A percentile compares a stretch with the other conserved stretches of the same genome.
These are phyloP conservation scores for Ceratobasidium sp. DNA, from an alignment of 1,284 basidiomycete genomes.

Conservation along the genomic window DNA sequence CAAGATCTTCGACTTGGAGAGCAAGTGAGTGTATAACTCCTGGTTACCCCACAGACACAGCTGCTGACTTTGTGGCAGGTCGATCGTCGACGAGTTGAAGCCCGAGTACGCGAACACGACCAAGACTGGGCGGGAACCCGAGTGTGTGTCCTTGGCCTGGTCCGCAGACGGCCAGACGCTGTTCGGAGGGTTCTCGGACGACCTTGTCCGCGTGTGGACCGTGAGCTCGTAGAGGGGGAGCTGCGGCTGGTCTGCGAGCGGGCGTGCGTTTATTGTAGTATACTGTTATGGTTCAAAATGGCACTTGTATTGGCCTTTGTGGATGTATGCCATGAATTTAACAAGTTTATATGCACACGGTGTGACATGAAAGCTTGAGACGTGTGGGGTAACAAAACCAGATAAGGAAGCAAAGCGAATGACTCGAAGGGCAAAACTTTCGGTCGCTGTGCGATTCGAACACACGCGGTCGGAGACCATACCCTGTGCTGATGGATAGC, in stretches of 20 bases:
- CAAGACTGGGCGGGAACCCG: slow-evolving; percentile 85
- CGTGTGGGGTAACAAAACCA: too few species aligned
- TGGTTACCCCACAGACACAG: background rate
- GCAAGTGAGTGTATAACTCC: slow-evolving; percentile 74
- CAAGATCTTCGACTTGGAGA: slow-evolving; percentile 99
- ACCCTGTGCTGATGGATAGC: slow-evolving; percentile 35
- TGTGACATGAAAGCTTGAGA: too few species aligned
- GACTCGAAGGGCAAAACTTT: background rate
- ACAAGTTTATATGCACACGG: too few species aligned
- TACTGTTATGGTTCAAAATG: slow-evolving; percentile 41
- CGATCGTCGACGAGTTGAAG: slow-evolving; percentile 98
- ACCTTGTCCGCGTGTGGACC: slow-evolving; percentile 91
- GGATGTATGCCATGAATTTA: background rate
- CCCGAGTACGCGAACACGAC: slow-evolving; percentile 86
- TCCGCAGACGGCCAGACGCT: slow-evolving; percentile 97
- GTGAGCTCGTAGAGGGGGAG: slow-evolving; percentile 57
- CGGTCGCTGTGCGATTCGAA: slow-evolving; percentile 43
- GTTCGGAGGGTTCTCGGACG: slow-evolving; percentile 95
- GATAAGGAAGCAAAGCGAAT: background rate
- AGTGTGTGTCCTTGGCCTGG: slow-evolving; percentile 99
- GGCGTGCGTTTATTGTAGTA: slow-evolving; percentile 27
- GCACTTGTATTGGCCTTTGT: slow-evolving; percentile 33
- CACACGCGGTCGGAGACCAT: slow-evolving; percentile 43
- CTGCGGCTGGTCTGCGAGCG: slow-evolving; percentile 25
- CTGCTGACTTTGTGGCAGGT: slow-evolving; percentile 62